Conservation (phyloP, 2,329 filamentous ascomycete genomes). For the Xylaria sp. region DNA sequence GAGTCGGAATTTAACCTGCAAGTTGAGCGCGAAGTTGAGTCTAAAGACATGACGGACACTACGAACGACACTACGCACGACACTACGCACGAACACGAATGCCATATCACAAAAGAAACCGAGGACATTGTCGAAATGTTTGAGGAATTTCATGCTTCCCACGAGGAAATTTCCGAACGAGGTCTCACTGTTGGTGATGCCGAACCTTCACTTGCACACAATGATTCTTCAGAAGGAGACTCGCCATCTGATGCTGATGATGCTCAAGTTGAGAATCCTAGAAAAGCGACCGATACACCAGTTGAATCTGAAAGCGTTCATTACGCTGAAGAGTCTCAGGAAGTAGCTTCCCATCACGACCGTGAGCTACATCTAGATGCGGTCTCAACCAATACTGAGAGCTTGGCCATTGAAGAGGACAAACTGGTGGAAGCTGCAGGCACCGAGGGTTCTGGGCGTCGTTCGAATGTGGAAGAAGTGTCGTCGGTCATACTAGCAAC, state of each 20-base stretch:
- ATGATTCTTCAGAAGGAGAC: no score
- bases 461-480: no score
- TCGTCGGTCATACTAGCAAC: not conserved
- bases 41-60: not conserved
- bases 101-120: not conserved
- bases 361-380: not conserved
- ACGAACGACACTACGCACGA: not conserved
- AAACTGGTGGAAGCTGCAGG: not conserved
- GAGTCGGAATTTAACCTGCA: not conserved
- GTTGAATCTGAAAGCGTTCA: not conserved
- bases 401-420: not conserved
- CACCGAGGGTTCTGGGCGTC: not conserved
- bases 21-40: not conserved
- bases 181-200: not conserved
- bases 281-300: not conserved
- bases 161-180: conserved; percentile 3
- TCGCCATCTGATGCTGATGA: not conserved
- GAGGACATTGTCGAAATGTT: not conserved
- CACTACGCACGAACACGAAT: not conserved
- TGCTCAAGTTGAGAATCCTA: not conserved
- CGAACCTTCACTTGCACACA: not conserved
- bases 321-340: conserved; percentile 1
- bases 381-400: not conserved
- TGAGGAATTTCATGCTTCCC: conserved; percentile 1
- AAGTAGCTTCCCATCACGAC: not conserved